These are phyloP conservation scores for Neurospora sp. DNA, from an alignment of 495 filamentous ascomycete genomes.

Conservation along the genomic window DNA sequence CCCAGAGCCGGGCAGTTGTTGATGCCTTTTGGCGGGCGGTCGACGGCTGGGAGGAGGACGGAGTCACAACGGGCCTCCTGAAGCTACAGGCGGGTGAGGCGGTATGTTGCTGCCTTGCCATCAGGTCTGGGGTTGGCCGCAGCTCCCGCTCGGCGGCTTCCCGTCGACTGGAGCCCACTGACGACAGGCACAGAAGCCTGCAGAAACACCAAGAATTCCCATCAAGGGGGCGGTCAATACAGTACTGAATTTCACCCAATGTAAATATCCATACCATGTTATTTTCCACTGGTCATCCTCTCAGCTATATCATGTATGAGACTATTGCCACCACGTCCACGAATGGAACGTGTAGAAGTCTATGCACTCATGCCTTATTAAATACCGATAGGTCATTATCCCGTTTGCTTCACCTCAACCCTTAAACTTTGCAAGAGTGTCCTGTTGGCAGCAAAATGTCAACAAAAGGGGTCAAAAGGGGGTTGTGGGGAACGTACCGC, in stretches of 20 bases:
- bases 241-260: background rate
- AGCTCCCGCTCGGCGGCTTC: constrained; percentile 6
- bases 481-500: constrained; percentile 43
- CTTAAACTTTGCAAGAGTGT: constrained; percentile 66
- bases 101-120: background rate
- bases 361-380: background rate
- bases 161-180: background rate
- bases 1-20: background rate
- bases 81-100: background rate
- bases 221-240: background rate
- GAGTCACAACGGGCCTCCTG: background rate
- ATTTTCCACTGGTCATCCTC: background rate
- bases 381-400: background rate
- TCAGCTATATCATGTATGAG: background rate
- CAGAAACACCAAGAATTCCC: constrained; percentile 18
- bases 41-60: background rate
- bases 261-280: background rate
- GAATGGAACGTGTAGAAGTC: background rate
- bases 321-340: background rate
- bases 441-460: constrained; percentile 31
- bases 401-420: constrained; percentile 35
- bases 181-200: constrained; percentile 15
- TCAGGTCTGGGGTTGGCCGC: constrained; percentile 10
- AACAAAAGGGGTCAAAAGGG: constrained; percentile 3
- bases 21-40: background rate